These are phyloP conservation scores for Breviolum minutum DNA, from an alignment of 73 alveolate genomes.

Conservation along the genomic window DNA sequence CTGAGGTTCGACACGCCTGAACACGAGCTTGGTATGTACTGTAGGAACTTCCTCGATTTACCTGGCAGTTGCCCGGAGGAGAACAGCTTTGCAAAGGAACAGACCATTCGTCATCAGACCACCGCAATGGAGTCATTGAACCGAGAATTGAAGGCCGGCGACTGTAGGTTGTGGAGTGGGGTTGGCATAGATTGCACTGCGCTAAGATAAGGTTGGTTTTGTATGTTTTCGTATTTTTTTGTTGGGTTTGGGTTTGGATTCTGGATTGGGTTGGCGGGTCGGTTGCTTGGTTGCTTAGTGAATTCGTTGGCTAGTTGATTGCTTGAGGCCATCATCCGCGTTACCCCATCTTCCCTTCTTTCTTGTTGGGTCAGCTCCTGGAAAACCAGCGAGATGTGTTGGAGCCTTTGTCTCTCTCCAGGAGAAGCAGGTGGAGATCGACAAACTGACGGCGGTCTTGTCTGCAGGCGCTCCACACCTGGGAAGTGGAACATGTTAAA, in stretches of 20 bases:
- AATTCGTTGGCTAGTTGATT: too few species aligned
- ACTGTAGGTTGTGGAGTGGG: too few species aligned
- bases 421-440: slow-evolving; percentile 88
- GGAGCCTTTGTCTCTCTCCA: not conserved
- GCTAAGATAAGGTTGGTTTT: too few species aligned
- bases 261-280: not conserved
- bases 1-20: not conserved
- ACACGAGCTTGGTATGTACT: too few species aligned
- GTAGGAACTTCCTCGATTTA: too few species aligned
- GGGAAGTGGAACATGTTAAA: too few species aligned
- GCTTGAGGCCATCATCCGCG: too few species aligned
- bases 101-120: slow-evolving; percentile 84
- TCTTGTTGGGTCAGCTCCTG: too few species aligned
- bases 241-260: not conserved
- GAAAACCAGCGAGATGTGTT: not conserved
- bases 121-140: slow-evolving; percentile 66
- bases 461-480: not conserved
- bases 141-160: slow-evolving; percentile 68
- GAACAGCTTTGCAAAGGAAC: slow-evolving; percentile 3
- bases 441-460: slow-evolving; percentile 41
- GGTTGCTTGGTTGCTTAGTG: too few species aligned
- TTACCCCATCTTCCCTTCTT: too few species aligned
- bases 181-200: too few species aligned
- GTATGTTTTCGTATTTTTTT: not conserved
- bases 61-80: slow-evolving; percentile 4